These are phyloP conservation scores for Sporobolus alterniflorus DNA, from an alignment of 202 grass and related monocot species.

Conservation along the genomic window DNA sequence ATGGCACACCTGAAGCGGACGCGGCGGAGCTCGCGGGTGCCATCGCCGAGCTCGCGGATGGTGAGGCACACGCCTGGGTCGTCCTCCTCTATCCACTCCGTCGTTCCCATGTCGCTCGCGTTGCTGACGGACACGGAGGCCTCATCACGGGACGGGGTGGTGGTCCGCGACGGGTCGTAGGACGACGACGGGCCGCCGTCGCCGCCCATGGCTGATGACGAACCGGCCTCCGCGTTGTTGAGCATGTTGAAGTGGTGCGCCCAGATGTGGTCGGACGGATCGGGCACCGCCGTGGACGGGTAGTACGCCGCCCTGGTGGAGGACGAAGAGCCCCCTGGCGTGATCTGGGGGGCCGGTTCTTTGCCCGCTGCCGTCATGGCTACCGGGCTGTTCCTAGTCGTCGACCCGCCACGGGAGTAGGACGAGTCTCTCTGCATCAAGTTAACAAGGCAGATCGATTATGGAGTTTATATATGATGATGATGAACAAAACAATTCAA, in stretches of 20 bases:
- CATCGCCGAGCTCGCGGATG: conserved; percentile 93
- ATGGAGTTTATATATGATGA: not conserved
- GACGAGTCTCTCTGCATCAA: conserved; percentile 73
- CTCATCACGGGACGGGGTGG: conserved; percentile 83
- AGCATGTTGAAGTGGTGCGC: conserved; percentile 73
- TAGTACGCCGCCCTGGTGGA: conserved; percentile 59
- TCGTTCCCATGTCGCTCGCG: conserved; percentile 68
- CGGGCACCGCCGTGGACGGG: conserved; percentile 64
- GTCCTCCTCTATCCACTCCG: conserved; percentile 94
- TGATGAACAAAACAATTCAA: not conserved
- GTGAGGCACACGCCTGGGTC: conserved; percentile 96
- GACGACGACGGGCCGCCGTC: conserved; percentile 6
- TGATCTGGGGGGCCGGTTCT: conserved; percentile 29
- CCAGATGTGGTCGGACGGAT: conserved; percentile 86
- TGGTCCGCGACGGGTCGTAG: conserved; percentile 71
- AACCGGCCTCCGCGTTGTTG: conserved; percentile 44
- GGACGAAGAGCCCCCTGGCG: conserved; percentile 27
- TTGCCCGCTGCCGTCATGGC: conserved; percentile 18
- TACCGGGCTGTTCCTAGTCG: conserved; percentile 67
- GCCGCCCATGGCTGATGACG: conserved; percentile 32
- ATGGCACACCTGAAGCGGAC: conserved; percentile 77
- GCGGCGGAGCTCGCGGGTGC: conserved; percentile 86
- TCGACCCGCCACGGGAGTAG: conserved; percentile 77
- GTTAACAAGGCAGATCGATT: not conserved
- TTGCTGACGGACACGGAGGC: conserved; percentile 94